These are phyloP conservation scores for Physcomitrium patens DNA, from an alignment of 225 moss, liverwort and hornwort species.

Conservation along the genomic window DNA sequence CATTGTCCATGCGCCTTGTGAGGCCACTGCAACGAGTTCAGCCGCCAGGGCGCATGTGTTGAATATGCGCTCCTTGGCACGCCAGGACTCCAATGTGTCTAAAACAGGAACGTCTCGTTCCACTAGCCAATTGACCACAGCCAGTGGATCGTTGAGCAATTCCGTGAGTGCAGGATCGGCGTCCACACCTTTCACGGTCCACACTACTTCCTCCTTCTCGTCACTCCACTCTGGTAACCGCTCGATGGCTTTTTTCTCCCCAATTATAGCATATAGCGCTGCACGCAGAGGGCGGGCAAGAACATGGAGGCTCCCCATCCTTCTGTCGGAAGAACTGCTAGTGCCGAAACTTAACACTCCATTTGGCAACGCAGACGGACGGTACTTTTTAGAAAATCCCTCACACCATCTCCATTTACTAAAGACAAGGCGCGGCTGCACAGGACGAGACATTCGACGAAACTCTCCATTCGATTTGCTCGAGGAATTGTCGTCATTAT, in stretches of 20 bases:
- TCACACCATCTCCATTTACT: too few relatives aligned
- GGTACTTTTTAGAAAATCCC: too few relatives aligned
- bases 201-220: slow-evolving; percentile 8
- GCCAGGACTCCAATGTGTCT: slow-evolving; percentile 34
- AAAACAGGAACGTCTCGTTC: slow-evolving; percentile 11
- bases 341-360: too few relatives aligned
- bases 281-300: slow-evolving; percentile 41
- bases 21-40: slow-evolving; percentile 30
- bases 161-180: slow-evolving; percentile 27
- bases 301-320: too few relatives aligned
- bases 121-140: slow-evolving; percentile 26
- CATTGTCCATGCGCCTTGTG: slow-evolving; percentile 26
- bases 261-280: slow-evolving; percentile 31
- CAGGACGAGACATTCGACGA: too few relatives aligned
- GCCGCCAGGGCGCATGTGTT: slow-evolving; percentile 33
- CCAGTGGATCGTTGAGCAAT: slow-evolving; percentile 22
- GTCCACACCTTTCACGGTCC: slow-evolving; percentile 24
- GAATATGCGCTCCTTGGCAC: slow-evolving; percentile 33
- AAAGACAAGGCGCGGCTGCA: too few relatives aligned
- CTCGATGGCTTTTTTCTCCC: slow-evolving; percentile 25
- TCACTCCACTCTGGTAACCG: slow-evolving; percentile 30
- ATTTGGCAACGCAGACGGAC: too few relatives aligned
- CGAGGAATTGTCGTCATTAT: too few relatives aligned
- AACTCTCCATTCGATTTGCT: too few relatives aligned
- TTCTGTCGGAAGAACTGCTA: too few relatives aligned